Evolutionary conservation across 2,329 filamentous ascomycete genomes (phyloP), one percentile per base, ranked within the genome.

Genomic region (Arthrobotrys megalospora): DNA sequence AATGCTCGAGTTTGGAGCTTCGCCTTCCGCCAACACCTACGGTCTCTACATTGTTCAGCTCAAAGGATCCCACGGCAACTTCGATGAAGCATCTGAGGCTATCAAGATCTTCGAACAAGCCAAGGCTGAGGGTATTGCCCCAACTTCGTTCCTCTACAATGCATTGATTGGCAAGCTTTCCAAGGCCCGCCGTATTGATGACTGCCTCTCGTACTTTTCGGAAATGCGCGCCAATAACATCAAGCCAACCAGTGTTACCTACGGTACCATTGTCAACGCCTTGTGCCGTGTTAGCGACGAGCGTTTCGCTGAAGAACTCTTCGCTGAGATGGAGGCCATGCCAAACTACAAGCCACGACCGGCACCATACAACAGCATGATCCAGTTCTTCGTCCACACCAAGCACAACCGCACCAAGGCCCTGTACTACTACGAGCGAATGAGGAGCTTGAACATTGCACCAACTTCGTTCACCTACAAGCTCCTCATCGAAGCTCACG

Each of bases 261-360:
- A 99, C 82, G 96, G 96, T 80, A 99, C 96, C 11, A 94, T 99
- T 82, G 95, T 99, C 85, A 99, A 99, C 82, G 96, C 96, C 24
- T 89, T 99, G 12, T 97, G 94, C 88, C 93, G 96, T 82, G 96
- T 98, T 70, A 97, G 94, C 81, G 96, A 99, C 82, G 95, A 98
- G 86, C 96, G 95, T 83, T 97, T 97, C 84, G 96, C 96, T 32
- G 96, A 97, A 83, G 94, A 98, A 85, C 90, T 98, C 82, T 99
- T 99, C 83, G 94, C 98, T 83, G 96, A 99, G 86, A 99, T 99
- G 96, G 96, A 99, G 87, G 90, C 91, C 55, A 97, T 97, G 91
- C 92, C 94, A 72, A 99, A 99, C 87, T 99, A 99, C 89, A 98
- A 97, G 87, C 93, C 96, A 47, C 92, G 96, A 8, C 94, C 96